These are phyloP conservation scores for Hygrocybe punicea DNA, from an alignment of 768 basidiomycete genomes.

Conservation along the genomic window DNA sequence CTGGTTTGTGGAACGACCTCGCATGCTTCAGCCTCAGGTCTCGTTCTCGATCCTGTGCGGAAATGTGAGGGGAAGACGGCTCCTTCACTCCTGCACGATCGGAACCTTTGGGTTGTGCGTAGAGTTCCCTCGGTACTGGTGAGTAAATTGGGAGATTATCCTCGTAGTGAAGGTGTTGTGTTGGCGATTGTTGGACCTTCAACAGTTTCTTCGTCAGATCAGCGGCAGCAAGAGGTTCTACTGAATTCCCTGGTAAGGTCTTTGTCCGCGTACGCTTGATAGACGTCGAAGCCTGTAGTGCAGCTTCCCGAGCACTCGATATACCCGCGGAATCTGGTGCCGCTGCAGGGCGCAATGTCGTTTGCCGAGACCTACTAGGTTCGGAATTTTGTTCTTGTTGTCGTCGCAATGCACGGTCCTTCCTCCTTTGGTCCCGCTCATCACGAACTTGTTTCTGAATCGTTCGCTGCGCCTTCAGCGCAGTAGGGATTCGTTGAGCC, in stretches of 20 bases:
- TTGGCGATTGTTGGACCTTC: slow-evolving; percentile 41
- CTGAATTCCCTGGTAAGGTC: slow-evolving; percentile 41
- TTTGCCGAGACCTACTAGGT: slow-evolving; percentile 19
- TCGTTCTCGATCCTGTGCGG: slow-evolving; percentile 19
- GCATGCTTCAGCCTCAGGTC: slow-evolving; percentile 39
- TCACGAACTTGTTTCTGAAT: slow-evolving; percentile 70
- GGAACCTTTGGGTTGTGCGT: background rate
- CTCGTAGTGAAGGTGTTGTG: slow-evolving; percentile 19
- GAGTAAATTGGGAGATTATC: background rate
- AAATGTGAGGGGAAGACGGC: background rate
- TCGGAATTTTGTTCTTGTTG: slow-evolving; percentile 14
- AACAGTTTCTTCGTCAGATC: slow-evolving; percentile 59
- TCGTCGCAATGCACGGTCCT: slow-evolving; percentile 41
- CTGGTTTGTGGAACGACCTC: slow-evolving; percentile 61
- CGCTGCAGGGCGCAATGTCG: slow-evolving; percentile 39
- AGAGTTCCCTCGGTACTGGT: background rate
- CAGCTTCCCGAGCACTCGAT: slow-evolving; percentile 39
- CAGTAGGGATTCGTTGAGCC: slow-evolving; percentile 78
- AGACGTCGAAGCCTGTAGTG: slow-evolving; percentile 35
- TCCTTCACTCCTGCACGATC: background rate
- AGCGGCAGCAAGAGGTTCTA: slow-evolving; percentile 48
- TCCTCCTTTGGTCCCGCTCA: slow-evolving; percentile 58
- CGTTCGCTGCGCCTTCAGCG: slow-evolving; percentile 75
- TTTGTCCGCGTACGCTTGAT: slow-evolving; percentile 40
- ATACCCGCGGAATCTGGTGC: slow-evolving; percentile 23